Conservation (phyloP, 441 rosid genomes). For the Erodium texanum region DNA sequence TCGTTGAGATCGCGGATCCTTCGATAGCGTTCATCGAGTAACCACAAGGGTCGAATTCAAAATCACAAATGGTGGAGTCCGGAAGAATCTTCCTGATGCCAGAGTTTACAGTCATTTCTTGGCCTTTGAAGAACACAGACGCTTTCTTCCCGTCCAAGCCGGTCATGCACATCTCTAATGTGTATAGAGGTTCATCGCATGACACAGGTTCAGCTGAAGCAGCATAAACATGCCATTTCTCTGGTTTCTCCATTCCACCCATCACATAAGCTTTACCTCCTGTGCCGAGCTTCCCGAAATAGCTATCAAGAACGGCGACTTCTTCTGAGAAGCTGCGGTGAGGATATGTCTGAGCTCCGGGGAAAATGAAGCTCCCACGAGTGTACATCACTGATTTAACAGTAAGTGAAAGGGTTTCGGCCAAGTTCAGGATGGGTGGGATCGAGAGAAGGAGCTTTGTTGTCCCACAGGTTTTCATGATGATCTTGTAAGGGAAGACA, state of each 20-base stretch:
- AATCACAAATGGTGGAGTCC: conserved; percentile 46
- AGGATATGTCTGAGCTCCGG: conserved; percentile 50
- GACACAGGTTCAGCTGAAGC: conserved; percentile 28
- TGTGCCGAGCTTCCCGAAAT: conserved; percentile 35
- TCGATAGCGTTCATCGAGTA: conserved; percentile 63
- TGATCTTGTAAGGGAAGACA: conserved; percentile 56
- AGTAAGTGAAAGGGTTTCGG: conserved; percentile 33
- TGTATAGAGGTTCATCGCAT: conserved; percentile 23
- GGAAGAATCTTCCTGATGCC: conserved; percentile 58
- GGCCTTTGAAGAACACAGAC: conserved; percentile 42
- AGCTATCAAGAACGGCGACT: conserved; percentile 44
- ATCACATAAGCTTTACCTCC: conserved; percentile 39
- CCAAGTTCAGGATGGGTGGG: conserved; percentile 52
- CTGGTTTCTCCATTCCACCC: conserved; percentile 37
- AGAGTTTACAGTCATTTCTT: conserved; percentile 42
- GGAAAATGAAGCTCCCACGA: conserved; percentile 61
- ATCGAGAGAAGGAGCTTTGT: conserved; percentile 59
- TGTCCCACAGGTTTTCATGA: conserved; percentile 76
- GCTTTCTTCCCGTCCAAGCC: conserved; percentile 48
- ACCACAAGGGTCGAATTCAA: conserved; percentile 63
- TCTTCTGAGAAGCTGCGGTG: conserved; percentile 60
- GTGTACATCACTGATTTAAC: conserved; percentile 47
- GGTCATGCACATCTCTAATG: conserved; percentile 69
- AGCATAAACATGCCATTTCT: conserved; percentile 59
- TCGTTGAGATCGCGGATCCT: conserved; percentile 43